These are phyloP conservation scores for Penicillium psychrofluorescens DNA, from an alignment of 495 filamentous ascomycete genomes.

Conservation along the genomic window DNA sequence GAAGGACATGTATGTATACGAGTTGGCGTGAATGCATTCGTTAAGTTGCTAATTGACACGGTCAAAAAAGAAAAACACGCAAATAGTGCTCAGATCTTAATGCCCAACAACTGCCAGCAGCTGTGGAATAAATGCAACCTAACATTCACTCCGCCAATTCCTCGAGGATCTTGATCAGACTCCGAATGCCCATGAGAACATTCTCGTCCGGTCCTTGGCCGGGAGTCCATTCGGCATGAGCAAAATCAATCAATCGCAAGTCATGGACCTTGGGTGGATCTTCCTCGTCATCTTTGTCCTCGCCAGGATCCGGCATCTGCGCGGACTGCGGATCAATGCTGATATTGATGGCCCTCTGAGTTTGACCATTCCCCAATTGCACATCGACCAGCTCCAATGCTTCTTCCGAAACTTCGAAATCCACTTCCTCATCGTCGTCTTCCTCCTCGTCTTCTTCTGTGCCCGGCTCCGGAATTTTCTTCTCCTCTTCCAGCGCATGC, in stretches of 20 bases:
- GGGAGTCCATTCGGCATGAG: conserved; percentile 82
- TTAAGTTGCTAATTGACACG: neutral
- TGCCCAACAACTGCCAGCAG: conserved; percentile 23
- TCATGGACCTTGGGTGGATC: conserved; percentile 66
- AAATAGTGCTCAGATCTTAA: neutral
- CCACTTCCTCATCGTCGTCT: conserved; percentile 42
- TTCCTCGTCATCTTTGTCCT: conserved; percentile 61
- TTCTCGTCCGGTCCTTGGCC: conserved; percentile 88
- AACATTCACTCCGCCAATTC: conserved; percentile 40
- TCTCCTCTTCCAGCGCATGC: conserved; percentile 56
- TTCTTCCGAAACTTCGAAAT: conserved; percentile 44
- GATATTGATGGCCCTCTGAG: conserved; percentile 33
- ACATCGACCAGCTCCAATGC: conserved; percentile 28
- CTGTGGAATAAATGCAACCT: conserved; percentile 4
- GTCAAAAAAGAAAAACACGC: no score
- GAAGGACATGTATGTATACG: no score
- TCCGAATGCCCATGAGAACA: conserved; percentile 65
- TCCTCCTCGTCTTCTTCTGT: conserved; percentile 21
- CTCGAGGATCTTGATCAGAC: conserved; percentile 61
- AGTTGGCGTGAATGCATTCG: neutral
- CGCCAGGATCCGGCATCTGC: conserved; percentile 21
- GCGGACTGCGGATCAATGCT: conserved; percentile 28
- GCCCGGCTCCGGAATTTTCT: conserved; percentile 24
- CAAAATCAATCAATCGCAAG: conserved; percentile 93
- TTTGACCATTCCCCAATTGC: conserved; percentile 17